These are phyloP conservation scores for Drosera spatulata DNA, from an alignment of 179 eudicot genomes.

Conservation along the genomic window DNA sequence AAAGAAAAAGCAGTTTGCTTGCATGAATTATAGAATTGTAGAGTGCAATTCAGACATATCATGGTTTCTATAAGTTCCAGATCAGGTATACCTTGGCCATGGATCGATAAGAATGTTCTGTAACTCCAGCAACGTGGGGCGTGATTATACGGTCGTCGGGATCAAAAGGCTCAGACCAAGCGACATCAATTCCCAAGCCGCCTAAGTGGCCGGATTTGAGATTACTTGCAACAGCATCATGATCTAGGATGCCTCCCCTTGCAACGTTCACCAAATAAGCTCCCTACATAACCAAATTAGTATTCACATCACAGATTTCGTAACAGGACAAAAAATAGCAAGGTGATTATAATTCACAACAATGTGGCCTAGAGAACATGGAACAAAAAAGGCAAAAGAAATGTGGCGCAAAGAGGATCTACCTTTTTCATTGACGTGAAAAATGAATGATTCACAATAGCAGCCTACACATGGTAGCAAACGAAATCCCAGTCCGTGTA, in stretches of 20 bases:
- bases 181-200: constrained; percentile 91
- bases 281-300: constrained; percentile 35
- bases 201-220: constrained; percentile 77
- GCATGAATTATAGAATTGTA: too few relatives aligned
- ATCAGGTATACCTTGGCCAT: constrained; percentile 73
- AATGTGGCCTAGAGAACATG: too few relatives aligned
- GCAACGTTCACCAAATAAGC: constrained; percentile 71
- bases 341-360: too few relatives aligned
- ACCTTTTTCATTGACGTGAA: too few relatives aligned
- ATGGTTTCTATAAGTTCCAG: too few relatives aligned
- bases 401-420: too few relatives aligned
- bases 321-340: too few relatives aligned
- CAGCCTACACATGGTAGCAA: too few relatives aligned
- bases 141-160: constrained; percentile 74
- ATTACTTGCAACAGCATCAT: constrained; percentile 43
- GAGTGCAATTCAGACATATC: too few relatives aligned
- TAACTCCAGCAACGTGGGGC: constrained; percentile 95
- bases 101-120: constrained; percentile 56
- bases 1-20: too few relatives aligned
- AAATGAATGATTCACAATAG: too few relatives aligned
- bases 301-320: background rate
- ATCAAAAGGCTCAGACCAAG: constrained; percentile 96
- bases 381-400: too few relatives aligned
- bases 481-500: background rate
- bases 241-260: constrained; percentile 83